Evolutionary conservation across 2,329 filamentous ascomycete genomes (phyloP), one percentile per base, ranked within the genome.

Genomic region (Teratosphaeria epicoccoides): DNA sequence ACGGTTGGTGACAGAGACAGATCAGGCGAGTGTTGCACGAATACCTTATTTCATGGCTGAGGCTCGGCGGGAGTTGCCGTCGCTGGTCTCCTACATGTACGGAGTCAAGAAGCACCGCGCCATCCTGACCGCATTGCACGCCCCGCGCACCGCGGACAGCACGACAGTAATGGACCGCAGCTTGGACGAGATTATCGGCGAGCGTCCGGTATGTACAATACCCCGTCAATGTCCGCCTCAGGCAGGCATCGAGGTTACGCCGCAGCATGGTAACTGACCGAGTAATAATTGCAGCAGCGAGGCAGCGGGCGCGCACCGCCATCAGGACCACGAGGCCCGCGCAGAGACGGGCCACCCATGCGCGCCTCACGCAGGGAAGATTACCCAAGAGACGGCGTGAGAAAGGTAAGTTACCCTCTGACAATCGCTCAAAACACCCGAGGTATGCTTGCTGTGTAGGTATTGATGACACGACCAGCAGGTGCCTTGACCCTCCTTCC

Each of bases 341-440:
- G 57, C 50, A 57, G 52, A 57, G 56, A 57, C 17, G 44, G 43
- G 14, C 57, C 58, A 26, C 80, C 78, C 95, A 89, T 66, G 88
- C 53, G 69, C 57, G 63, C 63, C 58, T 71, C 73, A 60, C 70
- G 73, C 58, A 68, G 70, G 53, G 67, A 71, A 66, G 75, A 76
- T 46, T 84, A 79, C 62, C 85, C 86, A 65, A 84, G 87, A 73
- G 87, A 93, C 73, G 87, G 87, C 72, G 80, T 91, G 69, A 90
- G 84, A 89, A 94, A 94, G 88, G 88, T 91, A 70, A 14, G 61
- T 20, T 17, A 5, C 5, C n/a, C 45, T 23, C 17, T 5, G 7
- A n/a, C n/a, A n/a, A n/a, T n/a, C n/a, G n/a, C n/a, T n/a, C n/a
- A n/a, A n/a, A n/a, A n/a, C n/a, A n/a, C n/a, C n/a, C n/a, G n/a